Evolutionary conservation across 2,329 filamentous ascomycete species (phyloP), one percentile per base, ranked within the genome.

Genomic region (Ceratocystis lukuohia): DNA sequence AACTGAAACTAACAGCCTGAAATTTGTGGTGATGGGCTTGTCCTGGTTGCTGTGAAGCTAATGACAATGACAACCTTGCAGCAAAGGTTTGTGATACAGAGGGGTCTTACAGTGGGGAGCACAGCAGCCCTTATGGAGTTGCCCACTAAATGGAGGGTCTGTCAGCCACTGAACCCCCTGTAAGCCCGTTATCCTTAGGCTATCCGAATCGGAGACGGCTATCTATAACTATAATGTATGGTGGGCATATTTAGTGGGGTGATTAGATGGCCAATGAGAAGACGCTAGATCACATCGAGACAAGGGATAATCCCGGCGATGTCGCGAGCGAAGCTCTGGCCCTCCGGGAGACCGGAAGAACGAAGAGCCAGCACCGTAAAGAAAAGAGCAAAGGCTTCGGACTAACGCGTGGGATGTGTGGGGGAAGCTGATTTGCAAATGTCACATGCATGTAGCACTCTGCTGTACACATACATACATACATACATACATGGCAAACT

Each of bases 21-120:
- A 59, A 59, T 59, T 59, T 59, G 56, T 59, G 12, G 10, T 62
- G 65, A 66, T 61, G 69, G 57, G 63, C 66, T 61, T 59, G 56
- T 12, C 53, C 28, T 28, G 22, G 22, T 33, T 30, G 53, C 28
- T 57, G 6, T 10, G 53, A 10, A 30, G 53, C 25, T 28, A 28
- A n/a, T 20, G 46, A 50, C 46, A 22, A 50, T 25, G 46, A 10
- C 46, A 25, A 5, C 15, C n/a, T 15, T n/a, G 10, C 37, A 41
- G 10, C 37, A 12, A 41, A 41, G 3, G 3, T 12, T 41, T 41
- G 37, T 41, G 37, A 41, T 41, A 41, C 37, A 41, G 37, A 41
- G 37, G 37, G 37, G 37, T 1, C 10, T 41, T 41, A 41, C 10
- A 41, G 37, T 41, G 37, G 37, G 10, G 37, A 41, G 37, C 37